phyloP scores from a whole-genome alignment of 176 grass and related monocot genomes.

The Carex kokanica region DNA sequence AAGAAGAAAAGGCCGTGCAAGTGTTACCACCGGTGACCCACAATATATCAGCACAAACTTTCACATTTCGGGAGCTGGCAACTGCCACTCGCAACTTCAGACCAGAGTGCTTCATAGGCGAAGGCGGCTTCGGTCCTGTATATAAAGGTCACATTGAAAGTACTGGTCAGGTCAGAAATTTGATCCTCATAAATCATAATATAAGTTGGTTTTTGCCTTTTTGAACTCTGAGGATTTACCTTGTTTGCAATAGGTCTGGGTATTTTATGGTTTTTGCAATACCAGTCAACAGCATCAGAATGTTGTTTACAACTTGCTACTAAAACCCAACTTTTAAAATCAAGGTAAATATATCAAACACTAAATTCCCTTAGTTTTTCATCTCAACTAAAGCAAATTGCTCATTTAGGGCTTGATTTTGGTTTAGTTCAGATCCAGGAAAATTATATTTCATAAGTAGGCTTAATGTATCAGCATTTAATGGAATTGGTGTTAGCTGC shows the following conservation, averaged over 20 bases:
- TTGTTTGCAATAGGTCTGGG: background rate
- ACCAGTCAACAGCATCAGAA: background rate
- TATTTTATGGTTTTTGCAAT: background rate
- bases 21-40: conserved; percentile 21
- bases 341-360: background rate
- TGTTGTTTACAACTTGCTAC: background rate
- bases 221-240: background rate
- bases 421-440: background rate
- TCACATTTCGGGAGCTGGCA: conserved; percentile 32
- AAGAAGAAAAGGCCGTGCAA: conserved; percentile 3
- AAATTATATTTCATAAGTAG: background rate
- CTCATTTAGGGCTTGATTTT: background rate
- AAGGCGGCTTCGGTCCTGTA: conserved; percentile 29
- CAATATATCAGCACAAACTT: conserved; percentile 33
- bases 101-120: conserved; percentile 35
- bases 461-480: background rate
- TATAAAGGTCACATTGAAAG: conserved; percentile 33
- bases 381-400: background rate
- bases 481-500: background rate
- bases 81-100: conserved; percentile 31
- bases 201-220: background rate
- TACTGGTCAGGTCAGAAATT: conserved; percentile 33
- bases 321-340: background rate
- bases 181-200: background rate
- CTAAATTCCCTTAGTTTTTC: background rate